A percentile compares a stretch with the other conserved stretches of the same genome.
These are phyloP conservation scores for Singerocomus rubriflavus DNA, from an alignment of 1,284 basidiomycete species.

Conservation along the genomic window DNA sequence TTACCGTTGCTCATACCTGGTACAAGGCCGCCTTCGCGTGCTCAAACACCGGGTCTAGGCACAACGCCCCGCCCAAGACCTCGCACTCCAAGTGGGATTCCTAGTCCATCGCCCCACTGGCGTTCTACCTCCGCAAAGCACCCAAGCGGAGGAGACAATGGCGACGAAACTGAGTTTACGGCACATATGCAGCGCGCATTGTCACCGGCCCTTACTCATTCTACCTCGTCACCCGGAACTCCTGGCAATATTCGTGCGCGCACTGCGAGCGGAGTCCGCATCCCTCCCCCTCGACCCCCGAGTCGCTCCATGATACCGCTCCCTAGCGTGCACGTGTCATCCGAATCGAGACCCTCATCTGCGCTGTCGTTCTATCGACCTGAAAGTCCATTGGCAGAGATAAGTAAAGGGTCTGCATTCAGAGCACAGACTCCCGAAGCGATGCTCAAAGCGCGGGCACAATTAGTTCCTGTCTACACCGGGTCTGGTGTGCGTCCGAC, in stretches of 20 bases:
- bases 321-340: constrained; percentile 65
- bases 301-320: constrained; percentile 81
- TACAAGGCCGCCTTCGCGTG: constrained; percentile 37
- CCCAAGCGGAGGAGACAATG: constrained; percentile 51
- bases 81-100: constrained; percentile 75
- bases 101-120: constrained; percentile 50
- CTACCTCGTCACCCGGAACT: constrained; percentile 38
- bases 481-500: constrained; percentile 39
- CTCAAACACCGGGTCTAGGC: constrained; percentile 37
- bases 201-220: constrained; percentile 54
- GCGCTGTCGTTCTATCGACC: constrained; percentile 65
- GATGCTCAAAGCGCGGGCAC: constrained; percentile 51
- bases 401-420: constrained; percentile 33
- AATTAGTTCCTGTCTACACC: constrained; percentile 53
- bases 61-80: constrained; percentile 60
- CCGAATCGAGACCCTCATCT: constrained; percentile 66
- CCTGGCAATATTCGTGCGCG: constrained; percentile 30
- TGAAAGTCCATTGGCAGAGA: constrained; percentile 52
- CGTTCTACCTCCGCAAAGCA: constrained; percentile 48
- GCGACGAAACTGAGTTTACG: constrained; percentile 44
- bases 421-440: constrained; percentile 71
- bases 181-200: constrained; percentile 56
- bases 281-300: constrained; percentile 66
- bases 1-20: constrained; percentile 45
- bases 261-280: constrained; percentile 38